Conservation (phyloP, 1,284 basidiomycete species). For the Sporisorium graminicola region DNA sequence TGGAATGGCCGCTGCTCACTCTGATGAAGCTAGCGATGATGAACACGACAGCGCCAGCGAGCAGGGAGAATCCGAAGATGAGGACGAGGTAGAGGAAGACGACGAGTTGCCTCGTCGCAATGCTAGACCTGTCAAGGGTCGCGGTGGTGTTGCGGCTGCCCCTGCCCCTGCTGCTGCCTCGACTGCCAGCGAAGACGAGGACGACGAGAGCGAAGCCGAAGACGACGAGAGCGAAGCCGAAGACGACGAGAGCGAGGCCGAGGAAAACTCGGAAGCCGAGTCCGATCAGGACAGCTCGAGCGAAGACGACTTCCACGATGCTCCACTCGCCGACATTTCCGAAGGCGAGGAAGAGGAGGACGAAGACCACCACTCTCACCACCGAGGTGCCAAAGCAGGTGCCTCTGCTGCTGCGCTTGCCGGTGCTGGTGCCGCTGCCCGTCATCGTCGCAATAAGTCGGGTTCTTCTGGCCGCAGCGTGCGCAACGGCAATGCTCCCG, state of each 20-base stretch:
- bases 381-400: conserved; percentile 12
- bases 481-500: conserved; percentile 12
- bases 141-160: conserved; percentile 18
- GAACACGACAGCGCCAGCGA: conserved; percentile 12
- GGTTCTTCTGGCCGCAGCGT: conserved; percentile 15
- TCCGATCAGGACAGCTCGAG: conserved; percentile 39
- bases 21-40: conserved; percentile 1
- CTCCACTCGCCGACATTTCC: conserved; percentile 59
- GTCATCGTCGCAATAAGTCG: conserved; percentile 39
- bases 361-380: conserved; percentile 23
- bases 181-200: conserved; percentile 21
- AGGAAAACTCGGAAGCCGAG: conserved; percentile 17
- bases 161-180: conserved; percentile 16
- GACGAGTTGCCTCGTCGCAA: conserved; percentile 15
- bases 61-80: conserved; percentile 15
- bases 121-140: conserved; percentile 14
- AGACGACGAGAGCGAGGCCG: conserved; percentile 4
- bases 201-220: conserved; percentile 2
- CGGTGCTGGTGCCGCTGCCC: conserved; percentile 23
- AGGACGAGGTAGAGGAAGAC: conserved; percentile 20
- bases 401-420: conserved; percentile 11
- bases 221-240: conserved; percentile 25
- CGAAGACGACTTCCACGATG: conserved; percentile 59
- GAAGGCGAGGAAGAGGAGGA: conserved; percentile 60
- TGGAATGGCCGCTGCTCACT: conserved; percentile 15